Base-by-base conservation (phyloP, 2,329 filamentous ascomycete species). In the Exophiala calicioides region DNA sequence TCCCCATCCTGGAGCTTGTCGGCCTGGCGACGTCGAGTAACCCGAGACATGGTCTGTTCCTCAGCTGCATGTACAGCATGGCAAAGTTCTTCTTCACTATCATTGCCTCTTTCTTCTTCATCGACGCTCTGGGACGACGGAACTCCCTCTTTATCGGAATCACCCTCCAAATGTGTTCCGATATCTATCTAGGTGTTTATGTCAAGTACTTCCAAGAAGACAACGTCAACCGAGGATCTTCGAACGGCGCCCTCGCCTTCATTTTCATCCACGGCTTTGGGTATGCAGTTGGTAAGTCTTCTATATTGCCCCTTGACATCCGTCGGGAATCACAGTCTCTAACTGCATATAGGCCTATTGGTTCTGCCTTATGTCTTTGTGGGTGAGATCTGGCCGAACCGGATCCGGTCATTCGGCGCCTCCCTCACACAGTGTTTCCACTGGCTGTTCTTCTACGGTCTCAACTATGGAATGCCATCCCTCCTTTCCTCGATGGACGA, bases 221-320 rank as follows among this genome's bases (percentile, higher is more conserved):
- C 13, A 3, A 42, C 31, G 58, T 65, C 3, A 41, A 63, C 4
- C 43, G 53, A 1, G 56, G 53, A 1, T 61, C 70, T 3, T 65
- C 64, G 0, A 56, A 69, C 21, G 69, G 57, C 0, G 72, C 72
- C 3, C 64, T 75, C 16, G 71, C 70, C 0, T 65, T 68, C 2
- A 65, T 75, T 13, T 76, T 70, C 36, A 58, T 74, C 5, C 72
- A 75, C 39, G 71, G 63, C 0, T 72, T 75, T 34, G 73, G 70
- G 3, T 75, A 72, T 52, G 65, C 65, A 13, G 62, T 67, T 18
- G 67, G 66, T 55, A 62, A 55, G 62, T 35, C 5, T 5, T 12
- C 7, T 7, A 27, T n/a, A n/a, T n/a, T n/a, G n/a, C n/a, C n/a
- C n/a, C n/a, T n/a, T n/a, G n/a, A n/a, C n/a, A n/a, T n/a, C n/a